Evolutionary conservation across 805 yeast genomes (phyloP), one percentile per base, ranked within the genome.

Genomic region (Barnettozyma pratensis): DNA sequence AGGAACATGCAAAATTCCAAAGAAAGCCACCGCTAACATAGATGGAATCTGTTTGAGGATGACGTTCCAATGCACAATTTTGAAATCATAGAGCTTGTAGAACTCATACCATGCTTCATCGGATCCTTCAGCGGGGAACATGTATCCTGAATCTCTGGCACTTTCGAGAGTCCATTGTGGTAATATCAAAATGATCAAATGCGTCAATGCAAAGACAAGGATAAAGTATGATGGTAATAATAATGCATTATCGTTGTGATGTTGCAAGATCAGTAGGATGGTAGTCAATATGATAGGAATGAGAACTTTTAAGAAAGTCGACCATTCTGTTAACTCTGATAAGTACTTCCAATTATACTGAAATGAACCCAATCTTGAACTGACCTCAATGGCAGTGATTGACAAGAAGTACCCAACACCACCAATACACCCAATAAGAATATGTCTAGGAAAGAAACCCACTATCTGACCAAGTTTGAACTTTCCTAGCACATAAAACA

Each of bases 371-470:
- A 87, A 66, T 49, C 96, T 72, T 0, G 96, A 82, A n/a, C 88
- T 77, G 1, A 94, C 96, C 60, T 91, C 97, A 26, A 94, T 68
- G 1, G 96, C 98, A 1, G 99, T 92, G 1, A 87, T 83, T 2
- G 90, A 71, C 44, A 92, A 72, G 66, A 92, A 92, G 68, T 87
- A 91, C 6, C 99, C 99, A 43, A 92, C 98, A 60, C 98, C 98
- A 37, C 99, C 99, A 57, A 92, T 90, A 64, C 98, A 94, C 2
- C 98, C 98, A 35, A 92, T 94, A 32, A 92, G 74, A 49, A 92
- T 92, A 66, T 92, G 98, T 51, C 97, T 75, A 1, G 99, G 99
- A 73, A 92, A 94, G 63, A 89, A 92, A 0, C 96, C 96, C 14
- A 92, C 96, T 19, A 92, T 69, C 29, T 87, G 77, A 7, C 99